phyloP scores from a whole-genome alignment of 257 asterid genomes.

The Sherardia arvensis region DNA sequence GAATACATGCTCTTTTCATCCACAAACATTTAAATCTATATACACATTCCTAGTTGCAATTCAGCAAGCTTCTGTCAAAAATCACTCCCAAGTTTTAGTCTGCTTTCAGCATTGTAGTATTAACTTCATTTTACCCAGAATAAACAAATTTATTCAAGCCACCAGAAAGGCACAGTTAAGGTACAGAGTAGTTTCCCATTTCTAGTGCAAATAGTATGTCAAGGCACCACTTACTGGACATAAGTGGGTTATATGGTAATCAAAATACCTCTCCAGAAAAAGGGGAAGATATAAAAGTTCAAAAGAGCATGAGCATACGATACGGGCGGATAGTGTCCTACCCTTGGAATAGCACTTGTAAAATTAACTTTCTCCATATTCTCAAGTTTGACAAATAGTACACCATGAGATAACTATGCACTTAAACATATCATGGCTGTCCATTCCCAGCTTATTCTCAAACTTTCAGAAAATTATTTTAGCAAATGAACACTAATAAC shows the following conservation, averaged over 20 bases:
- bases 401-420: neutral
- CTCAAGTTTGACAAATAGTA: neutral
- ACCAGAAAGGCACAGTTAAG: neutral
- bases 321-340: neutral
- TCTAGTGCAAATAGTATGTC: neutral
- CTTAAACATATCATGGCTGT: neutral
- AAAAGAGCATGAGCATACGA: neutral
- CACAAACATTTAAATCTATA: neutral
- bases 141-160: too few relatives aligned
- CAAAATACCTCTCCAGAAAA: neutral
- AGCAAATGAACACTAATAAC: neutral
- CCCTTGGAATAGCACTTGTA: neutral
- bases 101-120: too few relatives aligned
- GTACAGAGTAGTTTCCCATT: neutral
- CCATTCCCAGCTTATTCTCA: neutral
- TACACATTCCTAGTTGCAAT: neutral
- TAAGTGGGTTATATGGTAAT: neutral
- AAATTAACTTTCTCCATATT: neutral
- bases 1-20: neutral
- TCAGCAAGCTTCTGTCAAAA: neutral
- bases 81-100: neutral
- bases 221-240: neutral
- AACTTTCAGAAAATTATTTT: neutral
- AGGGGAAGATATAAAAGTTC: neutral
- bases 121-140: neutral